Base-by-base conservation (phyloP, 768 basidiomycete genomes). In the Saitozyma podzolica region DNA sequence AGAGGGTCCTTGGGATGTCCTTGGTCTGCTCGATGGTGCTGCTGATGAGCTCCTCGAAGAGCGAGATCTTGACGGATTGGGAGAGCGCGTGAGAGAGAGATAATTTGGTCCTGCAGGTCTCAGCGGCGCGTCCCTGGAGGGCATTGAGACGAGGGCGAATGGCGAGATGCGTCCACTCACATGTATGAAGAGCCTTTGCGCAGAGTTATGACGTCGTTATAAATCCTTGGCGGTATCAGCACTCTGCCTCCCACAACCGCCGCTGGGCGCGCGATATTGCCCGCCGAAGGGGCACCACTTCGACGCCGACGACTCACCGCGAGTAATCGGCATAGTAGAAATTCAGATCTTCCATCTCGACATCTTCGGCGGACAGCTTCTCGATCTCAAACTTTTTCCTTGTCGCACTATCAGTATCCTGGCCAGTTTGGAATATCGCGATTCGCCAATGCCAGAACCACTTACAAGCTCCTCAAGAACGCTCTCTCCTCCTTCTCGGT, bases 281-380 rank as follows among this genome's bases (percentile, higher is more conserved):
- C 29, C 5, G 29, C 29, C 29, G 29, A 29, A 29, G 29, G 48
- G 42, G 41, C 42, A 5, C 29, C 41, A 49, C 17, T n/a, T 49
- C 3, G 16, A 3, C 19, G 47, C 50, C 9, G 41, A 41, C 56
- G 17, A 59, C 29, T 40, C 10, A 89, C 91, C 94, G 87, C 77
- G 92, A 94, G 76, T 97, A 97, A 73, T 93, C 92, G 8, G 94
- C 94, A 75, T 94, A 94, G 74, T 97, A 97, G 79, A 88, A 96
- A 80, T 95, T 95, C 41, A 97, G 82, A 75, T 97, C 94, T 82
- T 97, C 94, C 90, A 91, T 93, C 80, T 97, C 93, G 37, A 93
- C 83, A 65, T 89, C 89, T 40, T 94, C 89, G 10, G 89, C 83
- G 42, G 88, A 91, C 50, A 95, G 82, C 75, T 88, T 89, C 66